Percentiles rank a stretch among this genome's conserved stretches.
Conservation (phyloP, 164 flowering plant species). For the Macadamia tetraphylla region DNA sequence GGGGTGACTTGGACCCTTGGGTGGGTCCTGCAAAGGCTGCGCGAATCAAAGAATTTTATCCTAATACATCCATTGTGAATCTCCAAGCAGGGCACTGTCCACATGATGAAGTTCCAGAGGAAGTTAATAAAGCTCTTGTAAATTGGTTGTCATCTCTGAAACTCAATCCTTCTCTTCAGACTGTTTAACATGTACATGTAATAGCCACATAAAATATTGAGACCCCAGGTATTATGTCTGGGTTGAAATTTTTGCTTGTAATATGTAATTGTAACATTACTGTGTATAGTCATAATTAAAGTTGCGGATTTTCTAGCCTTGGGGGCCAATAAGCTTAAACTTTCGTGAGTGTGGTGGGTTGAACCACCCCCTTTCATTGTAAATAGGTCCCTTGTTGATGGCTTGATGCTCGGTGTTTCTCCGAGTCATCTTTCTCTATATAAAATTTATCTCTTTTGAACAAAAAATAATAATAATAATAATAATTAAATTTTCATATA, state of each 20-base stretch:
- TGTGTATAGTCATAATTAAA: background rate
- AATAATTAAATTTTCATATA: too few relatives aligned
- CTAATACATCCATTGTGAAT: conserved; percentile 64
- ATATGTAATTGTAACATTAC: background rate
- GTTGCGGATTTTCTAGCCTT: too few relatives aligned
- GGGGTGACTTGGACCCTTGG: conserved; percentile 99
- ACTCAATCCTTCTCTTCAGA: conserved; percentile 28
- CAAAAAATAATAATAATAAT: too few relatives aligned
- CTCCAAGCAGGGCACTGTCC: conserved; percentile 98
- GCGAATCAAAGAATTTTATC: conserved; percentile 79
- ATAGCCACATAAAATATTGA: background rate
- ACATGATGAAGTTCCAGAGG: conserved; percentile 90
- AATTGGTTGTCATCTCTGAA: conserved; percentile 64
- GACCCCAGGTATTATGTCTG: background rate
- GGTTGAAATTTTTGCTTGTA: background rate
- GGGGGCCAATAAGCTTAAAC: too few relatives aligned
- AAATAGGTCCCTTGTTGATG: too few relatives aligned
- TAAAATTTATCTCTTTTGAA: too few relatives aligned
- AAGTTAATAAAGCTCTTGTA: conserved; percentile 61
- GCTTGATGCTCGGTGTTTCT: too few relatives aligned
- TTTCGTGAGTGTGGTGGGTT: too few relatives aligned
- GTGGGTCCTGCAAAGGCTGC: conserved; percentile 86
- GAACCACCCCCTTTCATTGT: too few relatives aligned
- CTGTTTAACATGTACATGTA: conserved; percentile 13
- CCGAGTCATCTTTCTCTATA: too few relatives aligned